These are phyloP conservation scores for Exidia glandulosa DNA, from an alignment of 768 basidiomycete species.

Conservation along the genomic window DNA sequence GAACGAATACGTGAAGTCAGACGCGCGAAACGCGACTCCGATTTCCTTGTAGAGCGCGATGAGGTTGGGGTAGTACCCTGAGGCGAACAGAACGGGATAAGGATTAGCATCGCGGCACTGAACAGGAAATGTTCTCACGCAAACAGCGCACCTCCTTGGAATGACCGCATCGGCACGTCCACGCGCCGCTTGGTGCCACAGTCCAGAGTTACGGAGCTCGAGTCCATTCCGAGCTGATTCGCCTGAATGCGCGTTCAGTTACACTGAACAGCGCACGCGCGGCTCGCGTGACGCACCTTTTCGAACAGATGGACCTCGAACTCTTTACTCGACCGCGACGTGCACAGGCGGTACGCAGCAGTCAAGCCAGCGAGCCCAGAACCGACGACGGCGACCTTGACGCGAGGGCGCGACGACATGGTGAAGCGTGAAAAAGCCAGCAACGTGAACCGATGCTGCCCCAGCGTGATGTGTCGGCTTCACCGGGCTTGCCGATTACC, in stretches of 20 bases:
- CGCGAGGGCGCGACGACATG: constrained; percentile 5
- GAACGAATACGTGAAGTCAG: constrained; percentile 66
- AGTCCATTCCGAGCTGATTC: constrained; percentile 54
- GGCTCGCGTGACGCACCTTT: constrained; percentile 37
- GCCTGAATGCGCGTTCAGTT: constrained; percentile 27
- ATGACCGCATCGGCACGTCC: constrained; percentile 75
- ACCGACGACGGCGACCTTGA: constrained; percentile 61
- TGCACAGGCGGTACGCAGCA: constrained; percentile 44
- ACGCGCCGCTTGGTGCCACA: constrained; percentile 38
- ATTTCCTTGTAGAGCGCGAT: constrained; percentile 53
- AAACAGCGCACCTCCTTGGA: constrained; percentile 55
- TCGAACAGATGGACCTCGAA: constrained; percentile 68
- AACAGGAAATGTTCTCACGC: not conserved
- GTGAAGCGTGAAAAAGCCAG: not conserved
- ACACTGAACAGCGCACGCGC: not conserved
- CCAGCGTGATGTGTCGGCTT: too few species aligned
- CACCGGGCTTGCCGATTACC: too few species aligned
- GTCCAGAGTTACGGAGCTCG: constrained; percentile 22
- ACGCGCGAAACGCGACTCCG: constrained; percentile 42
- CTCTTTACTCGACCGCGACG: constrained; percentile 22
- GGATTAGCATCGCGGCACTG: too few species aligned
- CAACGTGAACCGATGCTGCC: not conserved
- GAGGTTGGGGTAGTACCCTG: constrained; percentile 67
- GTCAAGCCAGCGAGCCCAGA: constrained; percentile 67
- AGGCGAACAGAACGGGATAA: not conserved